Base-by-base conservation (phyloP, 1,284 basidiomycete species). In the Athelia sp. region DNA sequence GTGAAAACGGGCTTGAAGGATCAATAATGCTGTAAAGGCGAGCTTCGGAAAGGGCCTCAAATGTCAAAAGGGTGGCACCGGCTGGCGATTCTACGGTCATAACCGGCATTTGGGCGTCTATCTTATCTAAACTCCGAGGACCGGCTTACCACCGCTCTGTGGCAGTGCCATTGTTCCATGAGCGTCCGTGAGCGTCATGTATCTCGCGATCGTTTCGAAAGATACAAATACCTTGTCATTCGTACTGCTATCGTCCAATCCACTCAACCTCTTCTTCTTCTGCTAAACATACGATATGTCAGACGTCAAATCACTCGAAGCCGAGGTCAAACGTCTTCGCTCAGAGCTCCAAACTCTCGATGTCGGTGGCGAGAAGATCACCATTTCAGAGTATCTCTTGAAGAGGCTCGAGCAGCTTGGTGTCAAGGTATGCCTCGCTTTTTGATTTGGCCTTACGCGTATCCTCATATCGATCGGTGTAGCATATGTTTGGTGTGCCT, bases 401-500 rank as follows among this genome's bases (percentile, higher is more conserved):
- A 70, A 81, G 40, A 73, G 90, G 50, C 71, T 90, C 38, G 77
- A 74, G 13, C 87, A 90, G 59, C 74, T 89, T 45, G 76, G 75
- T 29, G 82, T 87, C 49, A 78, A 73, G 53, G 84, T 84, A 67
- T 47, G 79, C 63, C n/a, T 54, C 52, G 56, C 45, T 46, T 38
- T 18, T 11, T 43, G 14, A 26, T 24, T 36, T 3, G 3, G 21
- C 11, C 23, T 22, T 23, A 10, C 26, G 14, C 17, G 36, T 26
- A 44, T 23, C 35, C 43, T 44, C 21, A 44, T n/a, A 6, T 21
- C 54, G 46, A 45, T 11, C n/a, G n/a, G 21, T 31, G 23, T 53
- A 86, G 79, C 74, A 75, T 45, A 79, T 95, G 70, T 95, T 95
- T 55, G 93, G 93, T 31, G 81, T 95, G 0, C 93, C 93, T 4